Evolutionary conservation across 2,329 filamentous ascomycete species (phyloP), one percentile per base, ranked within the genome.

Genomic region (Fusarium sp.): DNA sequence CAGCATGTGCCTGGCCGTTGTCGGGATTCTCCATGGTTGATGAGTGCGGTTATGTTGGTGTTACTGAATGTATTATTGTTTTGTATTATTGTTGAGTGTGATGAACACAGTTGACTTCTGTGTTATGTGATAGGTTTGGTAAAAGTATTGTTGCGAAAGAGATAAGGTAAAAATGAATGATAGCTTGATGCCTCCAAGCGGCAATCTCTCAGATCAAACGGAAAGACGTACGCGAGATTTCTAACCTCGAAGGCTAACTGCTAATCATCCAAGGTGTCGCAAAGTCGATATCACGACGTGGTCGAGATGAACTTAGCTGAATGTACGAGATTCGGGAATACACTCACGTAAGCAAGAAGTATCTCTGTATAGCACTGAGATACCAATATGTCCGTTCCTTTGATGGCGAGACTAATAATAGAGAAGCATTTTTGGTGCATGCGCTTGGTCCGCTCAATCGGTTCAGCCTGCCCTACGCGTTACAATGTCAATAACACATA

Each of bases 401-500:
- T 40, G 36, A 40, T 51, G 24, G 48, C 48, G 7, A 51, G 36
- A 31, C 36, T 31, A 40, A 40, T 31, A 50, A n/a, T 17, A 31
- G 49, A 52, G 36, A 40, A 42, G 36, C 49, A 52, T 42, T 52
- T 52, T 18, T 15, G 38, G 24, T 52, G 49, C 24, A 52, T 52
- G 26, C 36, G 8, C 48, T n/a, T 22, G 40, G 22, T 40, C 49
- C 49, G 36, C 49, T 52, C 49, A 52, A 42, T 52, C 49, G 49
- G 36, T 18, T 52, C 36, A 52, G 26, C 36, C 49, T 14, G 36
- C 26, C 49, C 49, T 52, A 42, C 38, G 17, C 24, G 36, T 52
- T 52, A 52, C 49, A 33, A 52, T 33, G 49, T 52, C 49, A 52
- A 52, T 52, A 52, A 52, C 26, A 52, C 36, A 31, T 42, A 24